Conservation (phyloP, 306 rosid genomes). For the Geum urbanum region DNA sequence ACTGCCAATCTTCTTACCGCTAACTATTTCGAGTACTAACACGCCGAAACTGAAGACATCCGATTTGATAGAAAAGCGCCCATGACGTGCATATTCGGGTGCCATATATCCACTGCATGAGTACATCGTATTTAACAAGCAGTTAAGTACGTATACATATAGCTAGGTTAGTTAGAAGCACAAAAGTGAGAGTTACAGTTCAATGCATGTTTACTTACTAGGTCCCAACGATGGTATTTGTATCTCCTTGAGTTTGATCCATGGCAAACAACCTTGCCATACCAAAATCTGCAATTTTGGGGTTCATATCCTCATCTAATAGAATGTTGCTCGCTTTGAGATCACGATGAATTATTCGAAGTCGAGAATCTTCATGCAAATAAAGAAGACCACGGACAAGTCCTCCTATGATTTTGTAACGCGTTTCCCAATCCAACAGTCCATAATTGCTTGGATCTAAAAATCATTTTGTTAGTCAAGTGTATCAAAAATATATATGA, state of each 20-base stretch:
- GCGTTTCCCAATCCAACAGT: constrained; percentile 14
- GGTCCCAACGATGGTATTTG: neutral
- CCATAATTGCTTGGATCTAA: neutral
- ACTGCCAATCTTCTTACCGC: neutral
- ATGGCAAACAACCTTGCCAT: neutral
- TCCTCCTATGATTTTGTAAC: constrained; percentile 12
- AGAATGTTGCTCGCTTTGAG: constrained; percentile 3
- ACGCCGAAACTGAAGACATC: constrained; percentile 32
- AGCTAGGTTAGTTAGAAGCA: no score
- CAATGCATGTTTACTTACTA: neutral
- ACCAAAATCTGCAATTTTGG: constrained; percentile 17
- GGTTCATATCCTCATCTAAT: constrained; percentile 11
- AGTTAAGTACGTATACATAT: no score
- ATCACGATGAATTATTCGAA: neutral
- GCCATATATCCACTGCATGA: constrained; percentile 30
- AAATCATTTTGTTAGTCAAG: neutral
- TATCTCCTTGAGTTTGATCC: constrained; percentile 11
- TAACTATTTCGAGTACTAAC: constrained; percentile 1
- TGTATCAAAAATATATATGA: neutral
- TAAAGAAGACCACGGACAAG: constrained; percentile 15
- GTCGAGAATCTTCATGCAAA: constrained; percentile 10
- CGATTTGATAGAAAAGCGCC: constrained; percentile 20
- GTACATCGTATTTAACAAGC: neutral
- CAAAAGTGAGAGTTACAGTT: neutral
- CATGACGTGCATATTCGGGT: constrained; percentile 14